Percentiles rank a stretch among this genome's conserved stretches.
Conservation (phyloP, 331 rosid species). For the Ulmus americana region DNA sequence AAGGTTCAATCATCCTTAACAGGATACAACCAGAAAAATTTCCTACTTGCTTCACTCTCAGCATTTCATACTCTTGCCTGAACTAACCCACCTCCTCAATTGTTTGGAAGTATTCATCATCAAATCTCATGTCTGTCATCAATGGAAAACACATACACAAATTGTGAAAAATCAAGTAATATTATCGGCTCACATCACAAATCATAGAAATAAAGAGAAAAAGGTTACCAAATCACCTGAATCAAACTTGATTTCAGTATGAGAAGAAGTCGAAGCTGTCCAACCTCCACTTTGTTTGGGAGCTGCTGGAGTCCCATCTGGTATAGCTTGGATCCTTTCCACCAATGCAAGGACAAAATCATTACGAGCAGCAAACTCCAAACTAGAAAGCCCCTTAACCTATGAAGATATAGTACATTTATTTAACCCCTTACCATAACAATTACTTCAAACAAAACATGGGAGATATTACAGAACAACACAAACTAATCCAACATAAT, state of each 20-base stretch:
- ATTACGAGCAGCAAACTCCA: constrained; percentile 85
- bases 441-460: background rate
- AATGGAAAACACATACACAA: no score
- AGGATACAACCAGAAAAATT: background rate
- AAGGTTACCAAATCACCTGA: constrained; percentile 43
- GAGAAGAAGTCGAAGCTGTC: constrained; percentile 60
- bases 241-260: constrained; percentile 75
- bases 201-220: background rate
- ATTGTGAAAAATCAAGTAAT: no score
- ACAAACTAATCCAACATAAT: background rate
- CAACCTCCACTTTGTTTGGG: constrained; percentile 72
- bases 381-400: constrained; percentile 74
- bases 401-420: constrained; percentile 22
- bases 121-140: no score
- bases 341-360: constrained; percentile 82
- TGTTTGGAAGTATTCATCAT: no score
- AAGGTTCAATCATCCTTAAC: no score
- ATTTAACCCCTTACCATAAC: background rate
- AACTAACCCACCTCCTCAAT: constrained; percentile 42
- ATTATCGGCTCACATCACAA: background rate
- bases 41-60: constrained; percentile 71
- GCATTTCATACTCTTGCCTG: constrained; percentile 91
- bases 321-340: constrained; percentile 10
- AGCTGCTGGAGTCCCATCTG: background rate
- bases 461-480: background rate